These are phyloP conservation scores for Madurella fahalii DNA, from an alignment of 2,329 filamentous ascomycete species.

Conservation along the genomic window DNA sequence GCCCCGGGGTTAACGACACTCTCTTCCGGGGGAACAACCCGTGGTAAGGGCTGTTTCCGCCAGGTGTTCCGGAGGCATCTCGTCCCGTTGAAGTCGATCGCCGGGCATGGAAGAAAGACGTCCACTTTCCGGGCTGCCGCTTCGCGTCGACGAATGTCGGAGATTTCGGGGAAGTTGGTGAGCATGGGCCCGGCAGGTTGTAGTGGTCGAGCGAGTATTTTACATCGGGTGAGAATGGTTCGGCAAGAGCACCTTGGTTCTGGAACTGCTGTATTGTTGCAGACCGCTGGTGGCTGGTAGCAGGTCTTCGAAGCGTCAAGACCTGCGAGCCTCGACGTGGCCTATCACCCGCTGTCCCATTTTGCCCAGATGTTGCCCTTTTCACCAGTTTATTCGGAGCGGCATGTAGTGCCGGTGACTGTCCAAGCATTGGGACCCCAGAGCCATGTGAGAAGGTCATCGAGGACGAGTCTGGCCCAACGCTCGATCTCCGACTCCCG, in stretches of 20 bases:
- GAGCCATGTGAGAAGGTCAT: conserved; percentile 64
- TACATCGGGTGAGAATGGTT: conserved; percentile 18
- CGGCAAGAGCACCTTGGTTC: conserved; percentile 18
- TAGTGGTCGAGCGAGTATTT: conserved; percentile 36
- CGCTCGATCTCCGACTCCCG: conserved; percentile 60
- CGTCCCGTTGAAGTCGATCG: conserved; percentile 30
- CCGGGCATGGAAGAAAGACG: conserved; percentile 54
- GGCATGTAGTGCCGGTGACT: conserved; percentile 41
- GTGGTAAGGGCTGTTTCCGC: conserved; percentile 33
- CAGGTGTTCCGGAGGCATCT: conserved; percentile 26
- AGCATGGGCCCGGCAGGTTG: conserved; percentile 23
- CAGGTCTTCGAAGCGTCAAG: conserved; percentile 65
- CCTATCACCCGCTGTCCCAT: conserved; percentile 39
- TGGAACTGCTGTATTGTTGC: conserved; percentile 60
- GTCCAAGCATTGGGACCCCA: conserved; percentile 57
- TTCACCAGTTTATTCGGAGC: conserved; percentile 76
- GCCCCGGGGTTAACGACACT: conserved; percentile 26
- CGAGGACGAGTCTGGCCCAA: conserved; percentile 62
- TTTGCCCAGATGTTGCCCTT: conserved; percentile 56
- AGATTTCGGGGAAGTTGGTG: conserved; percentile 7
- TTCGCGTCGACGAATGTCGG: conserved; percentile 9
- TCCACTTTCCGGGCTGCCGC: conserved; percentile 37
- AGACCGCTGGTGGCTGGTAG: conserved; percentile 74
- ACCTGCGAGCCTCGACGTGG: conserved; percentile 53
- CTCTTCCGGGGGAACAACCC: conserved; percentile 32